Conservation (phyloP, 2,329 filamentous ascomycete species). For the Phialophora chinensis region DNA sequence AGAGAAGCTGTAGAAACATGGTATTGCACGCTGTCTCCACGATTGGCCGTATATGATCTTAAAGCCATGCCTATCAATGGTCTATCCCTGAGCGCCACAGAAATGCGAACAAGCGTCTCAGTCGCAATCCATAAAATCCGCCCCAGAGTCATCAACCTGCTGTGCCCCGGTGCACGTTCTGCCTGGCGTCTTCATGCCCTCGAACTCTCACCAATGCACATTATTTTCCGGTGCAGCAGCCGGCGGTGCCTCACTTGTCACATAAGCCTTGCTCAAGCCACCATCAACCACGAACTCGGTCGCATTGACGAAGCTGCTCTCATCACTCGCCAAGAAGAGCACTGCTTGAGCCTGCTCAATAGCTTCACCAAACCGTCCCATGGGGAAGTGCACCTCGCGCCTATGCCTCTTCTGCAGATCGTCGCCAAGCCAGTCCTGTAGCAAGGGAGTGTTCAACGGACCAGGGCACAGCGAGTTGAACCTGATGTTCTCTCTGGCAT, state of each 20-base stretch:
- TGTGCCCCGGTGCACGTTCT: not conserved
- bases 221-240: slow-evolving; percentile 59
- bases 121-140: not conserved
- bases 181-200: not conserved
- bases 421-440: slow-evolving; percentile 93
- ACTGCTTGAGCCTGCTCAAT: slow-evolving; percentile 91
- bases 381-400: slow-evolving; percentile 88
- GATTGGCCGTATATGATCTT: not conserved
- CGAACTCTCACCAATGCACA: slow-evolving; percentile 18
- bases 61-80: not conserved
- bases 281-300: slow-evolving; percentile 95
- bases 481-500: slow-evolving; percentile 84
- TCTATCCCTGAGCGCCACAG: not conserved
- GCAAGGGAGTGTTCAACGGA: slow-evolving; percentile 86
- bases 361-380: slow-evolving; percentile 88
- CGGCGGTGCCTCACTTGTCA: slow-evolving; percentile 65
- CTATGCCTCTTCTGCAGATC: slow-evolving; percentile 80
- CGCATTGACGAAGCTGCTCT: slow-evolving; percentile 88
- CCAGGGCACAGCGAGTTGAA: slow-evolving; percentile 93
- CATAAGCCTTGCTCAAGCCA: slow-evolving; percentile 92
- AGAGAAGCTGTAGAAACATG: too few relatives aligned
- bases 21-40: not conserved
- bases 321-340: slow-evolving; percentile 83
- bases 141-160: not conserved
- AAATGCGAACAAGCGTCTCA: not conserved